Conservation (phyloP, 306 rosid genomes). For the Malus domestica region ASM211411v1 NC_041795.1:25685501-25686000, state of each 20-base stretch:
- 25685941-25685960: neutral
- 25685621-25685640: slow-evolving; percentile 8
- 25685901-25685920: neutral
- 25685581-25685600: slow-evolving; percentile 60
- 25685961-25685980: neutral
- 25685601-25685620: slow-evolving; percentile 19
- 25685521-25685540: slow-evolving; percentile 80
- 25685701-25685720: slow-evolving; percentile 75
- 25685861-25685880: neutral
- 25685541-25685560: slow-evolving; percentile 73
- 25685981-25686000: neutral
- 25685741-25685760: slow-evolving; percentile 77
- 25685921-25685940: neutral
- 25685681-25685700: slow-evolving; percentile 44
- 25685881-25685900: neutral
- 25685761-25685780: slow-evolving; percentile 47
- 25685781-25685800: neutral
- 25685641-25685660: neutral
- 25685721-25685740: slow-evolving; percentile 58
- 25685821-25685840: neutral
- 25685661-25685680: neutral
- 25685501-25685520: slow-evolving; percentile 83
- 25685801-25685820: neutral
- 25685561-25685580: slow-evolving; percentile 90
- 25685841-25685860: neutral